phyloP scores from a whole-genome alignment of 2,329 filamentous ascomycete species.

The Claviceps africana region DNA sequence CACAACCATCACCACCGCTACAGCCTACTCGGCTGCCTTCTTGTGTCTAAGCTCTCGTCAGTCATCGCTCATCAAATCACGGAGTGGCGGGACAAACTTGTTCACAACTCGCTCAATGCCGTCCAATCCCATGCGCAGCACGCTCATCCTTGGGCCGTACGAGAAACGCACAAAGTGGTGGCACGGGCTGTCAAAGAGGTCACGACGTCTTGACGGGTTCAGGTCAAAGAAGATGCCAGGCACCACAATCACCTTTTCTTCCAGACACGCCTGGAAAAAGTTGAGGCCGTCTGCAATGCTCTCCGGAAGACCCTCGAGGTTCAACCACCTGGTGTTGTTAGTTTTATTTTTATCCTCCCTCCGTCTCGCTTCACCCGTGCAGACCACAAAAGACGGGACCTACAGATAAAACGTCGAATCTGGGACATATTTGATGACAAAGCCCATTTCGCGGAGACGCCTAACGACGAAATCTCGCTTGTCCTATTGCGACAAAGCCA shows the following conservation, averaged over 20 bases:
- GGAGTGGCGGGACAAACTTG: conserved; percentile 35
- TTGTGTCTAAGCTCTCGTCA: conserved; percentile 10
- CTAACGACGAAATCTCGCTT: conserved; percentile 86
- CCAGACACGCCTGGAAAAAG: conserved; percentile 88
- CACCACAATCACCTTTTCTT: conserved; percentile 92
- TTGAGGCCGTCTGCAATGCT: conserved; percentile 84
- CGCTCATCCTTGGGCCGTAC: conserved; percentile 72
- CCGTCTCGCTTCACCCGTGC: background rate
- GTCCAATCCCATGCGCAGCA: conserved; percentile 64
- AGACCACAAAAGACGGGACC: conserved; percentile 8
- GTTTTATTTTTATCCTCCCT: background rate
- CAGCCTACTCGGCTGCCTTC: conserved; percentile 7
- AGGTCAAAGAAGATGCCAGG: conserved; percentile 97
- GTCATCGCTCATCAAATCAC: background rate
- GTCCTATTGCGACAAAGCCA: conserved; percentile 29
- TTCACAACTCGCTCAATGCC: conserved; percentile 71
- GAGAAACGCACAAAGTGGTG: conserved; percentile 81
- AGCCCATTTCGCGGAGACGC: conserved; percentile 73
- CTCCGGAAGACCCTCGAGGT: conserved; percentile 55
- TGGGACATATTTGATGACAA: conserved; percentile 69
- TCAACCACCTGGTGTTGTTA: conserved; percentile 31
- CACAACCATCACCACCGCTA: background rate
- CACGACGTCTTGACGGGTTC: conserved; percentile 77
- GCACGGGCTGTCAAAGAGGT: conserved; percentile 88
- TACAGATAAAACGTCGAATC: conserved; percentile 93